phyloP scores from a whole-genome alignment of 2,329 filamentous ascomycete genomes.

The Chaetomium sp. region DNA sequence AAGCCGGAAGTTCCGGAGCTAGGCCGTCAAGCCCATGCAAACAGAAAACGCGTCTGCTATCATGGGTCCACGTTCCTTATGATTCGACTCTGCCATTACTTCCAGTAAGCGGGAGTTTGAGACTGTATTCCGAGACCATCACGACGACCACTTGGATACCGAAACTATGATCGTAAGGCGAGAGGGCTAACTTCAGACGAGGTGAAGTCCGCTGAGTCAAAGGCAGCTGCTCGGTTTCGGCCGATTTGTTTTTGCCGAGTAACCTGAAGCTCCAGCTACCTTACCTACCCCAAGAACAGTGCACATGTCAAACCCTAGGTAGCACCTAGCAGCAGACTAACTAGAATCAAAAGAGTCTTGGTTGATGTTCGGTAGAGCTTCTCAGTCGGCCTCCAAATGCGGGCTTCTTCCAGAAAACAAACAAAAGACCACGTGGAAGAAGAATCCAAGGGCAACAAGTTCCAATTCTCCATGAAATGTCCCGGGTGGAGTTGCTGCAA shows the following conservation, averaged over 20 bases:
- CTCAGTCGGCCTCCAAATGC: neutral
- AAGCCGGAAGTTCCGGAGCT: neutral
- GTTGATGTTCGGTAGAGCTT: neutral
- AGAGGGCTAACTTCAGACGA: too few species aligned
- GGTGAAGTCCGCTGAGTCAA: neutral
- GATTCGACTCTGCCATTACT: neutral
- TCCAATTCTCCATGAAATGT: neutral
- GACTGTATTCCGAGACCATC: neutral
- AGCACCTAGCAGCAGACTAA: neutral
- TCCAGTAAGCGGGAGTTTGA: neutral
- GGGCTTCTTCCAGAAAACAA: neutral
- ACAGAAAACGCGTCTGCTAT: neutral
- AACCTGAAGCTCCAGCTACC: too few species aligned
- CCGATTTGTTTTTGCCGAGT: neutral
- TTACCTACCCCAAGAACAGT: neutral
- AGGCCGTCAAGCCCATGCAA: neutral
- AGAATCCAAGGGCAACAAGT: neutral
- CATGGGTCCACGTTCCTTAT: neutral
- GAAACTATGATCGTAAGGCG: neutral
- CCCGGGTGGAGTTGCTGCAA: neutral
- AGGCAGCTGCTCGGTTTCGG: neutral
- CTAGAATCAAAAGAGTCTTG: neutral
- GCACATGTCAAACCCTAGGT: neutral
- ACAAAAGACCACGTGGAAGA: constrained; percentile 12
- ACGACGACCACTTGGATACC: neutral